Base-by-base conservation (phyloP, 2,329 filamentous ascomycete species). In the Neoscytalidium dimidiatum region DNA sequence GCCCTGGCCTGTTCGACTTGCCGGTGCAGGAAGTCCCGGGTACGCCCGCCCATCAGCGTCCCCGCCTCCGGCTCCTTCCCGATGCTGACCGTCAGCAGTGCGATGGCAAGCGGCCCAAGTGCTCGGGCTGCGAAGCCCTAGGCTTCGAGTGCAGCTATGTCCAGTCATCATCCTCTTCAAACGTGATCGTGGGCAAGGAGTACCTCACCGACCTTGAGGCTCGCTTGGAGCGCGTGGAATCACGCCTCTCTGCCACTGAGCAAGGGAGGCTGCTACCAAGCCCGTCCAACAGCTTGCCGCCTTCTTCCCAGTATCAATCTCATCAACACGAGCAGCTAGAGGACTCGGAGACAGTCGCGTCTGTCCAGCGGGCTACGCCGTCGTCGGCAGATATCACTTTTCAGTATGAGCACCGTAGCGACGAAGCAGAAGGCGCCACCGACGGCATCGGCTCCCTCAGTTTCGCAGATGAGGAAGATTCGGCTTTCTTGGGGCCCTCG, bases 141-240 rank as follows among this genome's bases (percentile, higher is more conserved):
- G 78, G 75, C 6, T 80, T 80, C 62, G 79, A 81, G 9, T 83
- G 81, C 68, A 69, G 75, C 33, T 83, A 83, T 69, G 73, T 75
- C 5, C 71, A 78, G 8, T 71, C 76, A 3, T 69, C 70, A 7
- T 74, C 75, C 17, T 70, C 73, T 1, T 71, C 74, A 0, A 81
- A 80, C 68, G 69, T 77, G 0, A 78, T 81, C 44, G 75, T 79
- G 2, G 74, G 75, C 51, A 81, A 80, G 69, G 77, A 80, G 69
- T 78, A 65, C 61, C 51, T 57, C 6, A 43, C 48, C 2, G 41
- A 48, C 17, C 41, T 64, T 3, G 61, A 53, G 35, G 9, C 61
- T 5, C 33, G 48, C 3, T 28, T 57, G 6, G 48, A 51, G 31
- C 61, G 48, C 9, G 48, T 38, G 19, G 52, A 38, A 14, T 44